These are phyloP conservation scores for Geotrichum histeridarum DNA, from an alignment of 1,139 yeast genomes.

Conservation along the genomic window DNA sequence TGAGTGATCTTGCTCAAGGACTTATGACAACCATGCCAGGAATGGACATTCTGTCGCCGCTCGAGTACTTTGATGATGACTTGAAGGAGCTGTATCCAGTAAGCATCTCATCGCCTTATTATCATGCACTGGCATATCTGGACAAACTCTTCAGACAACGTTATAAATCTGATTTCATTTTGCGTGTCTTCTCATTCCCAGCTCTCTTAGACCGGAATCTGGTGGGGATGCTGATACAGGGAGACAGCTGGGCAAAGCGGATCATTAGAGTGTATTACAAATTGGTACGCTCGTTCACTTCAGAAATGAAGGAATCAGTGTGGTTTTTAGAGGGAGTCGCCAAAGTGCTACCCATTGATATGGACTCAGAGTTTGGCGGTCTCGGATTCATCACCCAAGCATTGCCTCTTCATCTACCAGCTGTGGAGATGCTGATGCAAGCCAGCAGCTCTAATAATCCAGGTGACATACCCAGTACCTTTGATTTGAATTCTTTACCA, in stretches of 20 bases:
- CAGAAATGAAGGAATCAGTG: constrained; percentile 80
- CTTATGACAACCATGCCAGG: constrained; percentile 13
- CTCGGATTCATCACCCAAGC: constrained; percentile 30
- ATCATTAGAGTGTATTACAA: constrained; percentile 86
- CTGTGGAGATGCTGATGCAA: neutral
- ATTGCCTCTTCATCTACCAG: neutral
- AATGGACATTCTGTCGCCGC: constrained; percentile 34
- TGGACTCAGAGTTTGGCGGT: constrained; percentile 38
- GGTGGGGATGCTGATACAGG: constrained; percentile 68
- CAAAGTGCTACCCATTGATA: constrained; percentile 53
- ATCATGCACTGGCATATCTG: constrained; percentile 77
- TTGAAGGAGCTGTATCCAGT: constrained; percentile 84
- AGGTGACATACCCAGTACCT: no score
- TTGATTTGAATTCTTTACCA: no score
- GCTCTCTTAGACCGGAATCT: constrained; percentile 80
- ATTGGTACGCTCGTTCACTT: constrained; percentile 70
- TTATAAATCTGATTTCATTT: constrained; percentile 75
- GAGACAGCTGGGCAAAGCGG: constrained; percentile 82
- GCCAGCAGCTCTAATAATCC: neutral
- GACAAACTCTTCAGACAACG: constrained; percentile 76
- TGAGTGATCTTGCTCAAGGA: constrained; percentile 56
- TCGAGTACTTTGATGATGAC: constrained; percentile 82
- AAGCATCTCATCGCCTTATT: constrained; percentile 73
- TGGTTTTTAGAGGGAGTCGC: constrained; percentile 95
- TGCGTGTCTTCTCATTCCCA: constrained; percentile 88